Conservation (phyloP, 2,329 filamentous ascomycete species). For the Cryphonectria nitschkei region DNA sequence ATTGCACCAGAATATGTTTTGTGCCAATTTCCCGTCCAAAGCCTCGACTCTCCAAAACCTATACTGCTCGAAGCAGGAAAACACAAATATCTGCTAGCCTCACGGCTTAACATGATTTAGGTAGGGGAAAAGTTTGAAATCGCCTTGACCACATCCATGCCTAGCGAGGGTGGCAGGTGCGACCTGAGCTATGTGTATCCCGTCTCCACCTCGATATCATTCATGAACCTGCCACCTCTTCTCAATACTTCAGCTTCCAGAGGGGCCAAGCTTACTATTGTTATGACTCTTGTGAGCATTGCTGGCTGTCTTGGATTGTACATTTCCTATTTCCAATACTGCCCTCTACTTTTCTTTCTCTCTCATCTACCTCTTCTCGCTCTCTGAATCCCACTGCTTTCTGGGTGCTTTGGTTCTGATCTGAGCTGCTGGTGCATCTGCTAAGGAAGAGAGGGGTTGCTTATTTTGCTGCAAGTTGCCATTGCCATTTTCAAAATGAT, state of each 20-base stretch:
- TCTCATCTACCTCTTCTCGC: constrained; percentile 14
- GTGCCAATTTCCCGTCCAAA: neutral
- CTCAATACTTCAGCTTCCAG: neutral
- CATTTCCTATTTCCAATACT: neutral
- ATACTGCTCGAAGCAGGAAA: neutral
- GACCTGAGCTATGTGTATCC: neutral
- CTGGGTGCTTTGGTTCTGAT: constrained; percentile 2
- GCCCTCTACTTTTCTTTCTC: neutral
- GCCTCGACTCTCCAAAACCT: neutral
- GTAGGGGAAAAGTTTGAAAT: neutral
- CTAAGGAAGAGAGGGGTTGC: no score
- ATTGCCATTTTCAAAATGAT: no score
- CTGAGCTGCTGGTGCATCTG: neutral
- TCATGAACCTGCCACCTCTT: neutral
- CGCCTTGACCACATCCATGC: neutral
- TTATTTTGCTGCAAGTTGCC: no score
- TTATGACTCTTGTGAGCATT: constrained; percentile 4
- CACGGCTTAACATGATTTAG: neutral
- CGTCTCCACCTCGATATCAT: neutral
- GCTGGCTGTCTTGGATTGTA: constrained; percentile 14
- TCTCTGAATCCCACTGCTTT: neutral
- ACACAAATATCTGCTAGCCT: neutral
- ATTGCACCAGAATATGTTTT: neutral
- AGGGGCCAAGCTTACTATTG: constrained; percentile 9
- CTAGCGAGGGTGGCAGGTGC: neutral